Evolutionary conservation across 2,329 filamentous ascomycete species (phyloP).

Genomic region (Penicillium hesseltinei): DNA sequence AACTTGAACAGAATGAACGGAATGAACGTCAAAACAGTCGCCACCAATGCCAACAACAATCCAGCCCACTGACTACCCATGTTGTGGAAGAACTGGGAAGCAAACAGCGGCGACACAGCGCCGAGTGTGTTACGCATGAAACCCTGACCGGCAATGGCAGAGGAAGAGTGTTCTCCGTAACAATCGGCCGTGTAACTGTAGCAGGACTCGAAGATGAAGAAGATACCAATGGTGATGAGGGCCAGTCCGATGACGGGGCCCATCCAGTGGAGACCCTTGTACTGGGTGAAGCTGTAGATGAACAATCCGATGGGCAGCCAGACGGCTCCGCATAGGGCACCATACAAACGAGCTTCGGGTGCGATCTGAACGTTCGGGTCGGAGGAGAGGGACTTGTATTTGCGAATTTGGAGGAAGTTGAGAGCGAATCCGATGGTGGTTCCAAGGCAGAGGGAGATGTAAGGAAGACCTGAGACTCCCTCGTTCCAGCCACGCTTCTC

Average conservation of each 20-base stretch:
- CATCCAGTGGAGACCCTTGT: conserved; percentile 50
- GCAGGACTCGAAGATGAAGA: conserved; percentile 46
- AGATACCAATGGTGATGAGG: conserved; percentile 54
- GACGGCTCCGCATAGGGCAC: conserved; percentile 49
- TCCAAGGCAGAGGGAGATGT: conserved; percentile 52
- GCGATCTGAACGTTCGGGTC: conserved; percentile 33
- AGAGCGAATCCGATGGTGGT: conserved; percentile 50
- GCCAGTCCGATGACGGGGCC: conserved; percentile 51
- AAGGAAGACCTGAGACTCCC: conserved; percentile 51
- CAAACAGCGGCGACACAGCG: conserved; percentile 53
- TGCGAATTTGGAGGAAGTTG: conserved; percentile 53
- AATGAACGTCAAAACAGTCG: conserved; percentile 36
- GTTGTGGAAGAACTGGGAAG: conserved; percentile 54
- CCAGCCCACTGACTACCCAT: conserved; percentile 55
- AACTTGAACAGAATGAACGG: conserved; percentile 33
- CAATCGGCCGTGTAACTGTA: conserved; percentile 55
- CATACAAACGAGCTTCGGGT: conserved; percentile 50
- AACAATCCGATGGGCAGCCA: conserved; percentile 51
- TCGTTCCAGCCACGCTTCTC: conserved; percentile 55
- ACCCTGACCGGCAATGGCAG: conserved; percentile 51
- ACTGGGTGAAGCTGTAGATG: conserved; percentile 57
- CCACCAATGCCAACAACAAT: conserved; percentile 49
- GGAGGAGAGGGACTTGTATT: conserved; percentile 47
- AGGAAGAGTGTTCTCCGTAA: conserved; percentile 46
- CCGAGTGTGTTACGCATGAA: conserved; percentile 55